phyloP scores from a whole-genome alignment of 768 basidiomycete genomes.

The Aureoboletus auriporus region DNA sequence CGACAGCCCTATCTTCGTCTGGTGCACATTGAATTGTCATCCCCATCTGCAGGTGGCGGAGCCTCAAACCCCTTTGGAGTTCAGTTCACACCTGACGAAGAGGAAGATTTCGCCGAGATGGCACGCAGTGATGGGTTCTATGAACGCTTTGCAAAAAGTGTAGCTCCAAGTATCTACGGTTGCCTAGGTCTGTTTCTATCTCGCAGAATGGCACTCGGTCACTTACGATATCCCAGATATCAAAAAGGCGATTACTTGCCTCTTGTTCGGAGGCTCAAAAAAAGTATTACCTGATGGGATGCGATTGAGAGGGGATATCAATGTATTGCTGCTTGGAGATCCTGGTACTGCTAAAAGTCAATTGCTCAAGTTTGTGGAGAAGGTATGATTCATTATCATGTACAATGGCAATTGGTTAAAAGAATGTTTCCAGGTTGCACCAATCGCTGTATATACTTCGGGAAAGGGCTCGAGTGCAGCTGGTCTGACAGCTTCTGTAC shows the following conservation, averaged over 20 bases:
- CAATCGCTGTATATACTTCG: slow-evolving; percentile 97
- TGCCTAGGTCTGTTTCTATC: slow-evolving; percentile 62
- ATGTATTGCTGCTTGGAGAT: slow-evolving; percentile 93
- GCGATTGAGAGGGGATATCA: slow-evolving; percentile 95
- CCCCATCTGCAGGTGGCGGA: slow-evolving; percentile 66
- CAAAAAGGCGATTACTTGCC: slow-evolving; percentile 94
- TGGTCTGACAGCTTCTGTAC: slow-evolving; percentile 96
- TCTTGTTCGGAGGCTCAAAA: slow-evolving; percentile 97
- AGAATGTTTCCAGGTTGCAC: slow-evolving; percentile 65
- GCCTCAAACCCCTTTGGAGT: slow-evolving; percentile 82
- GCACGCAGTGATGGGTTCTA: slow-evolving; percentile 86
- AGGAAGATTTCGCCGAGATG: slow-evolving; percentile 94
- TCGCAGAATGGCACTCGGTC: background rate
- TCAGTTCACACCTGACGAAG: slow-evolving; percentile 92
- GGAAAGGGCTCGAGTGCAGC: slow-evolving; percentile 98
- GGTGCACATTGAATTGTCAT: slow-evolving; percentile 87
- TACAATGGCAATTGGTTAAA: background rate
- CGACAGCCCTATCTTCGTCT: slow-evolving; percentile 94
- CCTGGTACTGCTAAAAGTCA: slow-evolving; percentile 99
- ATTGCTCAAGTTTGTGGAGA: slow-evolving; percentile 97
- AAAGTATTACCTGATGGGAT: slow-evolving; percentile 97
- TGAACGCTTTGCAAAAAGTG: slow-evolving; percentile 89
- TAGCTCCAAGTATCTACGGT: slow-evolving; percentile 96
- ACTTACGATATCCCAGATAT: slow-evolving; percentile 64
- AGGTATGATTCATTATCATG: slow-evolving; percentile 40